Conservation (phyloP, 768 basidiomycete genomes). For the Psilocybe cyanescens region DNA sequence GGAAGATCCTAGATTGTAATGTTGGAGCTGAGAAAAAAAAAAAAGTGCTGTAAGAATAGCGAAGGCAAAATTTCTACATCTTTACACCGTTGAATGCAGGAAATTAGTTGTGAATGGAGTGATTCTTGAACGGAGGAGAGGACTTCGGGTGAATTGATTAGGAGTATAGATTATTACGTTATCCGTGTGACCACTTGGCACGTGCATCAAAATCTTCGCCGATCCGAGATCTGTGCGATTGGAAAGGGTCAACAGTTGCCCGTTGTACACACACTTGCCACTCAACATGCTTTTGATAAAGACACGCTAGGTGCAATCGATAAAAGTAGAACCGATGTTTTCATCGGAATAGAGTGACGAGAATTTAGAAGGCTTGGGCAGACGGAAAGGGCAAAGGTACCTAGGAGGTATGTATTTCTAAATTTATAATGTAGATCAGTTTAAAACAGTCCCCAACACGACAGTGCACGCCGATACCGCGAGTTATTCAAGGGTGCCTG, state of each 20-base stretch:
- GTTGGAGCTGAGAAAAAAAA: not conserved
- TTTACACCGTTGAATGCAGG: not conserved
- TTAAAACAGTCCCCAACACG: slow-evolving; percentile 13
- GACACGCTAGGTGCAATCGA: not conserved
- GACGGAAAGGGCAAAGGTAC: not conserved
- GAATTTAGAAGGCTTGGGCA: not conserved
- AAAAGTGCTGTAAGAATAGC: not conserved
- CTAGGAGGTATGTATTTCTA: slow-evolving; percentile 12
- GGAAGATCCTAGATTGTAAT: not conserved
- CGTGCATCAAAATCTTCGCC: slow-evolving; percentile 5
- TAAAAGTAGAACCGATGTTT: not conserved
- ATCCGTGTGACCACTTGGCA: slow-evolving; percentile 6
- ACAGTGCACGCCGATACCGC: slow-evolving; percentile 7
- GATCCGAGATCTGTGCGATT: slow-evolving; percentile 11
- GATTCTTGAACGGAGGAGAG: not conserved
- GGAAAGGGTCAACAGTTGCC: not conserved
- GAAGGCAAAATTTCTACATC: not conserved
- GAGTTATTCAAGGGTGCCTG: slow-evolving; percentile 12
- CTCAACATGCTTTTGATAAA: not conserved
- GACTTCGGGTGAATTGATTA: not conserved
- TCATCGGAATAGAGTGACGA: not conserved
- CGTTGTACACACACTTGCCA: not conserved
- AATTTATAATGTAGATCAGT: slow-evolving; percentile 6
- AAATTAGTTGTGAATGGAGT: not conserved
- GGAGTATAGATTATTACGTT: slow-evolving; percentile 4